Evolutionary conservation across 2,329 filamentous ascomycete species (phyloP).

Genomic region (Pestalotiopsis sp.): DNA sequence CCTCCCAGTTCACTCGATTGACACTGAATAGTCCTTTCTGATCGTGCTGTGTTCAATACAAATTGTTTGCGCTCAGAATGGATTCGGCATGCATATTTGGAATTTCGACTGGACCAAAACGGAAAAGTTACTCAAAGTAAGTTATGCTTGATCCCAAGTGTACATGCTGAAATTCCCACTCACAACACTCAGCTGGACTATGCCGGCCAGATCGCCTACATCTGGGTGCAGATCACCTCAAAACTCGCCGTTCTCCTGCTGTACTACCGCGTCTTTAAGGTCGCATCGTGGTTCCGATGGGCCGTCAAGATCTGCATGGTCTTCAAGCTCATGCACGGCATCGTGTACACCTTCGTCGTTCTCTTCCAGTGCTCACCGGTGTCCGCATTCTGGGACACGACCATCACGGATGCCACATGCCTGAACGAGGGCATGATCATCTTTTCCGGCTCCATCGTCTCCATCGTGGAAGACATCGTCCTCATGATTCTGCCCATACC

Average conservation of each 20-base stretch:
- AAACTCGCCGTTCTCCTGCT: constrained; percentile 1
- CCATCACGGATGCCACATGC: neutral
- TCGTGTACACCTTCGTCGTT: neutral
- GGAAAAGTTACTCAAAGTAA: neutral
- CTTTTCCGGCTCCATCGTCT: neutral
- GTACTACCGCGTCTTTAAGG: constrained; percentile 2
- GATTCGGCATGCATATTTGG: constrained; percentile 7
- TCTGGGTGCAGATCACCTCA: neutral
- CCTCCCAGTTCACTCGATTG: neutral
- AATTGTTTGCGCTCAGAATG: neutral
- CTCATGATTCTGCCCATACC: constrained; percentile 1
- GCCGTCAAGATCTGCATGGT: neutral
- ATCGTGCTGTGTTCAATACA: neutral
- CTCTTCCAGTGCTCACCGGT: constrained; percentile 5
- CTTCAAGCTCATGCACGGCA: neutral
- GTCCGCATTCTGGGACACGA: neutral
- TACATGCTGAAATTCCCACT: neutral
- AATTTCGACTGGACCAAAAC: neutral
- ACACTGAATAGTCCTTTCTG: neutral
- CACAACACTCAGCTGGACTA: neutral
- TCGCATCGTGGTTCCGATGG: neutral
- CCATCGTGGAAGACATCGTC: neutral
- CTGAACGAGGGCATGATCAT: neutral
- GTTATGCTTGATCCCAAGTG: neutral
- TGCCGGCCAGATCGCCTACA: neutral